Evolutionary conservation across 306 rosid species (phyloP).

Genomic region (Quercus glauca): DNA sequence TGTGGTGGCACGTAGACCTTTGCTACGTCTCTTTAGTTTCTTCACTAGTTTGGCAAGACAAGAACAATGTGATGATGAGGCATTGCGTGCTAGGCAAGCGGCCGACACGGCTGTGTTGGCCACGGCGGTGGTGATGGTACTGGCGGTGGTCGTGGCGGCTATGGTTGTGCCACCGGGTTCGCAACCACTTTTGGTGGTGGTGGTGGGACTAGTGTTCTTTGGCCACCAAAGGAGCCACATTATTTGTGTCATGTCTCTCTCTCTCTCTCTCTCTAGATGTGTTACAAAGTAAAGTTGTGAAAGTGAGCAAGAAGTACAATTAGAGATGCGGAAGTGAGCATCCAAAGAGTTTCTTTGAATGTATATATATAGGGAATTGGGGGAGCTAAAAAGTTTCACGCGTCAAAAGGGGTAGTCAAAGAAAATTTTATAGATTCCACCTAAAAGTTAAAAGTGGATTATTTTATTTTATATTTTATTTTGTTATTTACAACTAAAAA

Average conservation of each 20-base stretch:
- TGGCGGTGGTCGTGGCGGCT: conserved; percentile 9
- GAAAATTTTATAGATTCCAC: too few relatives aligned
- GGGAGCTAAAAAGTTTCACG: background rate
- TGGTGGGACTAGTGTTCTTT: background rate
- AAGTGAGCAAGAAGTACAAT: background rate
- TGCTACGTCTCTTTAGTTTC: conserved; percentile 46
- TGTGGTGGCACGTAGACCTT: conserved; percentile 11
- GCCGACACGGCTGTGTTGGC: background rate
- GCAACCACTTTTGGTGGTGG: background rate
- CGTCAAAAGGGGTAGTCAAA: too few relatives aligned
- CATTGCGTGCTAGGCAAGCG: background rate
- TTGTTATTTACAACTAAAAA: too few relatives aligned
- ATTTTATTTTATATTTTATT: too few relatives aligned
- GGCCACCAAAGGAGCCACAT: conserved; percentile 4
- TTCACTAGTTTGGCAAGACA: conserved; percentile 54
- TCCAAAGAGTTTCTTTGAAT: background rate
- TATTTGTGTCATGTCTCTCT: background rate
- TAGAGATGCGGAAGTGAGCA: background rate
- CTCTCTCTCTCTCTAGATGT: background rate
- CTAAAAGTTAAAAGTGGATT: too few relatives aligned
- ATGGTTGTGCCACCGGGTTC: background rate
- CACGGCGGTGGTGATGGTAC: background rate
- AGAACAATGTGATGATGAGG: conserved; percentile 29
- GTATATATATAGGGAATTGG: background rate
- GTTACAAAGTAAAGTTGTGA: background rate